Base-by-base conservation (phyloP, 2,329 filamentous ascomycete genomes). In the Penicillium sp. region DNA sequence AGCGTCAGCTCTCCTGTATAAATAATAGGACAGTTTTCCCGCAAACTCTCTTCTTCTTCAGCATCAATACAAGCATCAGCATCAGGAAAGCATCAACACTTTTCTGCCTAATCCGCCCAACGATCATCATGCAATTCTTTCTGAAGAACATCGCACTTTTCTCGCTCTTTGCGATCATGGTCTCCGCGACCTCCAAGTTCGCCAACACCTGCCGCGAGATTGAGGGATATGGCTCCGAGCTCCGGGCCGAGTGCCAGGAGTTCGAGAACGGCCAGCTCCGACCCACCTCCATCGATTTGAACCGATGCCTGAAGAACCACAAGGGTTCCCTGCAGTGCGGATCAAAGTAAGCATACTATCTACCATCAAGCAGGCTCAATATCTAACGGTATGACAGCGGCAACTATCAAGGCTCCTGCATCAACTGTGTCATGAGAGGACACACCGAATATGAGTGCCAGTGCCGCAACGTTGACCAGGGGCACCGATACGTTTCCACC, bases 221-320 rank as follows among this genome's bases (percentile, higher is more conserved):
- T 24, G 39, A 61, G 14, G 46, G 48, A 9, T 50, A 44, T 2
- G 56, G 58, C 5, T 51, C 38, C 2, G 48, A 44, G 4, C 41
- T 61, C 22, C 52, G 42, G 0, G 56, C 56, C 5, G 50, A 55
- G 13, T 61, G 56, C 39, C 54, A 30, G 9, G 58, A 51, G 16
- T 43, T 22, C 30, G 48, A 57, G 35, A 44, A 61, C 39, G 58
- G 58, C 3, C 42, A 49, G 33, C 31, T 52, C 4, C 48, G 25
- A 8, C 39, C 25, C 3, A 57, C 41, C 38, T 46, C 41, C n/a
- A 36, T 61, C 11, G 49, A 61, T n/a, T 25, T 61, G 30, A 61
- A 59, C 48, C 51, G 50, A 4, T 61, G 58, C 27, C 31, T 61
- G 43, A 61, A 53, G 46, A 61, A 59, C 24, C 28, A 39, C 28